Evolutionary conservation across 2,329 filamentous ascomycete genomes (phyloP), one percentile per base, ranked within the genome.

Genomic region (Aspergillus tamarii): DNA sequence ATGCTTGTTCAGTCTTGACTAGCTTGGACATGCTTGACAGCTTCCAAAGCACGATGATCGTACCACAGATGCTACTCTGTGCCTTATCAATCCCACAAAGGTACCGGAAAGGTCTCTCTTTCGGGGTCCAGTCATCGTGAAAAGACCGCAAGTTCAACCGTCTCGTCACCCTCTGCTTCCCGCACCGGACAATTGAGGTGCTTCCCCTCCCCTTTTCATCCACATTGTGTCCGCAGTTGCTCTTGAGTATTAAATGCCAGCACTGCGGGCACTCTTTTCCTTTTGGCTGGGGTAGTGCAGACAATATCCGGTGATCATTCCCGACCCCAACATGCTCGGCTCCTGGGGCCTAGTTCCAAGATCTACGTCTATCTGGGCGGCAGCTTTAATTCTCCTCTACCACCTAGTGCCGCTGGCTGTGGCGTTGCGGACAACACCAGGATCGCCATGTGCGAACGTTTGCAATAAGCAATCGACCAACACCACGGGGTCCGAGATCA

Each of bases 401-500:
- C 69, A 64, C 59, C 59, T 73, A 59, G 58, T 69, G 52, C 67
- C 72, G 11, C 62, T 60, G 36, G 73, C 67, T 50, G 54, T 67
- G 21, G 73, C 71, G 16, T 61, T 80, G 55, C 71, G 69, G 57
- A 76, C 76, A 9, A 73, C 78, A 2, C 50, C 63, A 1, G 75
- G 77, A n/a, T 79, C 79, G n/a, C 77, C 79, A n/a, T 81, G 79
- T 63, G 67, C 68, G 28, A 66, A 66, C 60, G 60, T 69, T 21
- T 81, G 79, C 64, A 72, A 70, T 39, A 67, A 66, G 52, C 48
- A 62, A 8, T 67, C 72, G 10, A 68, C 72, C 39, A 79, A 78
- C 62, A 82, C 78, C 7, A 81, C 79, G n/a, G 67, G 71, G 3
- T 70, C 73, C 14, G 78, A 81, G 53, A 77, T 82, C 45, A 73